Evolutionary conservation across 2,329 filamentous ascomycete genomes (phyloP), one percentile per base, ranked within the genome.

Genomic region (Penicillium sp.): DNA sequence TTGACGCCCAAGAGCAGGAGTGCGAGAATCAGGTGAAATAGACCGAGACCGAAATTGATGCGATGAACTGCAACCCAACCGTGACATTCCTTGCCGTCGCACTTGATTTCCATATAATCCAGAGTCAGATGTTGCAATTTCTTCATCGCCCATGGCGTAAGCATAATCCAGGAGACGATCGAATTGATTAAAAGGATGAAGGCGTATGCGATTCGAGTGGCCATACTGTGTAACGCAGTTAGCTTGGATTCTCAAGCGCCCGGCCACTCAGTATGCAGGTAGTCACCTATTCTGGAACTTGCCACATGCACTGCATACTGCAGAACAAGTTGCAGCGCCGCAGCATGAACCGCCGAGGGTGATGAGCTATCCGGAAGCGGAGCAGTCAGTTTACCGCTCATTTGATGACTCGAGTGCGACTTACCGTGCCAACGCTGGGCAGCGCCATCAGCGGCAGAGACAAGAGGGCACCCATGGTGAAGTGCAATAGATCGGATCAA

Each of bases 241-340:
- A 76, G 70, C 60, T 47, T 14, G 12, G 43, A n/a, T 57, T 45
- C 37, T 35, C 22, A n/a, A 28, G n/a, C 1, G 10, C 3, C 11
- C 12, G 4, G 12, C 38, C 39, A 12, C 12, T 17, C 22, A 20
- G 20, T 17, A 20, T 51, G 60, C 65, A 62, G 22, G 14, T 78
- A 92, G 90, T 91, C 96, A 83, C 90, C 91, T 96, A 83, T 96
- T 98, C 69, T 93, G 91, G 78, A 94, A 98, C 76, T 97, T 98
- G 54, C 95, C 94, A 75, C 94, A 99, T 12, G 92, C 91, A 75
- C 90, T 95, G 81, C 93, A 98, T 51, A 98, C 89, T 75, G 95
- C 94, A 69, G 92, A 96, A 79, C 94, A 98, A 54, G 95, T 97
- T 48, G 95, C 93, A 31, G 95, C 95, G 73, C 95, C 95, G 76